phyloP scores from a whole-genome alignment of 2,329 filamentous ascomycete species.

The Hymenoscyphus salicellus region DNA sequence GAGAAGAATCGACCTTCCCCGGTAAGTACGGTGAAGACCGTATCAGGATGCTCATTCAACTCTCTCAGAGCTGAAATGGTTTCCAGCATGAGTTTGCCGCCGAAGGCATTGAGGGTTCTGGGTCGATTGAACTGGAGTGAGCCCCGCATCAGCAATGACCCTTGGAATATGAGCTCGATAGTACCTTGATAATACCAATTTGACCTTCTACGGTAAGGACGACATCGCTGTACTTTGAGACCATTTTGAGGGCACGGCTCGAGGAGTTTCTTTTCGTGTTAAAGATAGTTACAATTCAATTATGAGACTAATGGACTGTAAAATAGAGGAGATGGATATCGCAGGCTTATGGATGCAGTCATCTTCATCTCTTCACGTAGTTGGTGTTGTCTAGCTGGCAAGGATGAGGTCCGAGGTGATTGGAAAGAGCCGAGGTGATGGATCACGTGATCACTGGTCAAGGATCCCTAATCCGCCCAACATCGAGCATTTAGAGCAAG shows the following conservation, averaged over 20 bases:
- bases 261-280: too few species aligned
- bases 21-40: conserved; percentile 49
- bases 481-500: not conserved
- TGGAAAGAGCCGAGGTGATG: not conserved
- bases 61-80: conserved; percentile 43
- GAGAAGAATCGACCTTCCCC: conserved; percentile 51
- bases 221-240: conserved; percentile 39
- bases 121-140: conserved; percentile 45
- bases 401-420: not conserved
- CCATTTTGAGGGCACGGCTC: not conserved
- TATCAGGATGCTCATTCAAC: conserved; percentile 46
- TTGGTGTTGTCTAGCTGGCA: not conserved
- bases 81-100: conserved; percentile 44
- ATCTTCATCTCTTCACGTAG: not conserved
- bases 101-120: conserved; percentile 47
- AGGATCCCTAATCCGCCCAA: not conserved
- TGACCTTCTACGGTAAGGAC: conserved; percentile 42
- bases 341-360: not conserved
- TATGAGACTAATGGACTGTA: too few species aligned
- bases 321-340: not conserved
- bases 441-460: not conserved
- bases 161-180: too few species aligned
- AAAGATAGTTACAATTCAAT: too few species aligned
- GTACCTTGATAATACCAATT: conserved; percentile 44
- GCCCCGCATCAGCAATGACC: not conserved